Conservation (phyloP, 2,329 filamentous ascomycete genomes). For the Microascus cirrosus region DNA sequence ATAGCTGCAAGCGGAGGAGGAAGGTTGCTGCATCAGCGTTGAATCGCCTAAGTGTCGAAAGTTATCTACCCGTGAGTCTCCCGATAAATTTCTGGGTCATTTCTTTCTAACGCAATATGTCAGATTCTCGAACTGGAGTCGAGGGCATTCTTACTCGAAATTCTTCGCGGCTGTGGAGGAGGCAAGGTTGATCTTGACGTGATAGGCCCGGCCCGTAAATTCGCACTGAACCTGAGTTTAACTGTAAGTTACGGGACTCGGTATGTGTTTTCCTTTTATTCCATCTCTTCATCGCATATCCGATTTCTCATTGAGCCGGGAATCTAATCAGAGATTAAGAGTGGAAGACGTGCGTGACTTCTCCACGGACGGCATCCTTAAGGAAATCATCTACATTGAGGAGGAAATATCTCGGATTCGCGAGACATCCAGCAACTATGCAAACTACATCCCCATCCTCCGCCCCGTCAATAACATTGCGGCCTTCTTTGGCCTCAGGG, state of each 20-base stretch:
- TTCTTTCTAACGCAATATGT: not conserved
- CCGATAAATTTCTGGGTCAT: not conserved
- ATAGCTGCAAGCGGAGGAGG: conserved; percentile 52
- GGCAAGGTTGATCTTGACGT: conserved; percentile 48
- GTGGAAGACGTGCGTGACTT: conserved; percentile 3
- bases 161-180: conserved; percentile 42
- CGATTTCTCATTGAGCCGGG: not conserved
- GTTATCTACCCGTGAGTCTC: conserved; percentile 42
- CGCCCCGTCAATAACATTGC: conserved; percentile 9
- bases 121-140: conserved; percentile 52
- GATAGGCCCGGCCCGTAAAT: conserved; percentile 50
- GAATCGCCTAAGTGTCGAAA: conserved; percentile 53
- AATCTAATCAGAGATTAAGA: not conserved
- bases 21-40: conserved; percentile 57
- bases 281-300: too few relatives aligned
- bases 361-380: conserved; percentile 8
- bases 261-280: conserved; percentile 2
- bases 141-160: conserved; percentile 44
- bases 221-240: conserved; percentile 51
- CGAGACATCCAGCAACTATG: conserved; percentile 11
- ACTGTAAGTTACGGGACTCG: conserved; percentile 56
- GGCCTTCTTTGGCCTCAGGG: conserved; percentile 1
- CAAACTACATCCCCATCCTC: conserved; percentile 13
- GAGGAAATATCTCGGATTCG: conserved; percentile 9
- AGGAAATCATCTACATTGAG: conserved; percentile 12